Percentiles rank a stretch among this genome's conserved stretches.
Conservation (phyloP, 2,329 filamentous ascomycete genomes). For the Penicillium nordicum region DNA sequence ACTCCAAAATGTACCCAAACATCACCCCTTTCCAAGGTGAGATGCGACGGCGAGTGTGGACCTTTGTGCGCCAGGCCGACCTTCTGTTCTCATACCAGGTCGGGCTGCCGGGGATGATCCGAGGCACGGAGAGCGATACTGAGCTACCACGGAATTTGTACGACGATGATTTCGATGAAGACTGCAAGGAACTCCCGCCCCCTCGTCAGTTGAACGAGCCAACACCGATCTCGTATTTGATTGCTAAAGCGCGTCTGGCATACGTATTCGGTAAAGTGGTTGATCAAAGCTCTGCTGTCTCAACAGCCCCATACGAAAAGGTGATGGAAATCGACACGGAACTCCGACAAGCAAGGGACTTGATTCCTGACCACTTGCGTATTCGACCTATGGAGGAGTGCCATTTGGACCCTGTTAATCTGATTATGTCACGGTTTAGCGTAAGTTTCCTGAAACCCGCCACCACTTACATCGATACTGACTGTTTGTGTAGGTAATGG, state of each 20-base stretch:
- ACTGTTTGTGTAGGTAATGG: slow-evolving; percentile 55
- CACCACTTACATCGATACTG: background rate
- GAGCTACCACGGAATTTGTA: slow-evolving; percentile 59
- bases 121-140: slow-evolving; percentile 62
- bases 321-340: slow-evolving; percentile 59
- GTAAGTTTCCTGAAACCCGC: slow-evolving; percentile 26
- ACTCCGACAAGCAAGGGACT: slow-evolving; percentile 56
- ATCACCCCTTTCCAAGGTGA: slow-evolving; percentile 61
- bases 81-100: slow-evolving; percentile 64
- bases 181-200: slow-evolving; percentile 54
- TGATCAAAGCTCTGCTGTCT: slow-evolving; percentile 42
- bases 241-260: slow-evolving; percentile 44
- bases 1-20: slow-evolving; percentile 57
- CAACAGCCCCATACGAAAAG: slow-evolving; percentile 55
- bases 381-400: slow-evolving; percentile 71
- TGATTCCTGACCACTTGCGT: slow-evolving; percentile 75
- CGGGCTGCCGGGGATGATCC: slow-evolving; percentile 64
- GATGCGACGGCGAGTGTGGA: slow-evolving; percentile 51
- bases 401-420: slow-evolving; percentile 63
- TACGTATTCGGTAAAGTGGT: slow-evolving; percentile 45
- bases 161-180: slow-evolving; percentile 63
- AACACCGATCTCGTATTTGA: slow-evolving; percentile 53
- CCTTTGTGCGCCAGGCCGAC: slow-evolving; percentile 57
- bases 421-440: slow-evolving; percentile 78
- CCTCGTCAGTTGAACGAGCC: slow-evolving; percentile 57